These are phyloP conservation scores for Rhizopus sp. DNA, from an alignment of 371 early-diverging fungal genomes.

Conservation along the genomic window DNA sequence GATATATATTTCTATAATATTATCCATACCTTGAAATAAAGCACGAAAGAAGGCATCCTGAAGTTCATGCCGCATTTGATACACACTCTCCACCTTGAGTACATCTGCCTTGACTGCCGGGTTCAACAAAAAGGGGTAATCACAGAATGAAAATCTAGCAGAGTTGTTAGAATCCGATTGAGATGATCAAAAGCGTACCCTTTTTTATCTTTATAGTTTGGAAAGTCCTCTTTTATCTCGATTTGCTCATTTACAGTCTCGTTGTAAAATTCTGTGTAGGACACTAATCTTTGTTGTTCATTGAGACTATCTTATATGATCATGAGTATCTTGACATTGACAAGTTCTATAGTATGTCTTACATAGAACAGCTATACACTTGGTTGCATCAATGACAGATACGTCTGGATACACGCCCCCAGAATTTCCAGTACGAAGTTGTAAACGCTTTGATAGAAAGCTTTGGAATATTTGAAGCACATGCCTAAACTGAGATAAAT, in stretches of 20 bases:
- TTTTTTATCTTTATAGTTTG: slow-evolving; percentile 71
- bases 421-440: slow-evolving; percentile 7
- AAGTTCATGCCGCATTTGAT: slow-evolving; percentile 74
- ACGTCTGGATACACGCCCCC: slow-evolving; percentile 42
- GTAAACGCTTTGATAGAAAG: slow-evolving; percentile 22
- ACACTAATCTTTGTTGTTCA: slow-evolving; percentile 42
- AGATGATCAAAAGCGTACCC: slow-evolving; percentile 33
- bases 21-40: slow-evolving; percentile 64
- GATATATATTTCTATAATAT: background rate
- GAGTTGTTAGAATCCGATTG: background rate
- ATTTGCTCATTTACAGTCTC: slow-evolving; percentile 70
- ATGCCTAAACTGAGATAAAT: slow-evolving; percentile 8
- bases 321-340: background rate
- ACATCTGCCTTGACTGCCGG: slow-evolving; percentile 82
- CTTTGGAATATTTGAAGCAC: slow-evolving; percentile 27
- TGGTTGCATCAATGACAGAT: slow-evolving; percentile 44
- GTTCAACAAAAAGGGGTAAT: slow-evolving; percentile 79
- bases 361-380: slow-evolving; percentile 49
- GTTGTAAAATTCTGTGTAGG: slow-evolving; percentile 73
- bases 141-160: slow-evolving; percentile 71
- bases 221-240: slow-evolving; percentile 85
- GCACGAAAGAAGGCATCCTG: slow-evolving; percentile 84
- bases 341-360: slow-evolving; percentile 11
- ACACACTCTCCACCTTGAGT: slow-evolving; percentile 78
- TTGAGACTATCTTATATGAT: slow-evolving; percentile 42